Percentiles rank a stretch among this genome's conserved stretches.
Evolutionary conservation across 108 stramenopile species (phyloP).

Genomic region (Seminavis robusta): DNA sequence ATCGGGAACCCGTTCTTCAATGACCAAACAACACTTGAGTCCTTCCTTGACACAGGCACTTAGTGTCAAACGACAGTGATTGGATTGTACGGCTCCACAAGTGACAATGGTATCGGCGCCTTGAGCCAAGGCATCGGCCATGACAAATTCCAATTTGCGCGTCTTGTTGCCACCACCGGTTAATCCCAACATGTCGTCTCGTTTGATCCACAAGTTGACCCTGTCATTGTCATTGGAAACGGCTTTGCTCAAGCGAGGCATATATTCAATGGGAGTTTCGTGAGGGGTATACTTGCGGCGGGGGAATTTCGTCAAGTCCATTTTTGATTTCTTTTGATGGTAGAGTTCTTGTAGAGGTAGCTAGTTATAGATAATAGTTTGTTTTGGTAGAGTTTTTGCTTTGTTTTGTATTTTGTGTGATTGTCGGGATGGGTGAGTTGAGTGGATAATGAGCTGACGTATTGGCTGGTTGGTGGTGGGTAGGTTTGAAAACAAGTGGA

Average conservation of each 20-base stretch:
- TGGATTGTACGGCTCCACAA: constrained; percentile 34
- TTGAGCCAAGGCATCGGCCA: constrained; percentile 25
- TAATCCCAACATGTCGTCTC: constrained; percentile 26
- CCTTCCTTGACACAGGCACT: constrained; percentile 23
- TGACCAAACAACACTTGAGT: constrained; percentile 21
- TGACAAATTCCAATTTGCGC: constrained; percentile 29
- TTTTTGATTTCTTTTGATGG: no score
- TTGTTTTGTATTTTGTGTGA: no score
- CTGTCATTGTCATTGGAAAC: constrained; percentile 11
- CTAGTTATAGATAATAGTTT: no score
- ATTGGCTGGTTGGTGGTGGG: no score
- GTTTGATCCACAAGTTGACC: constrained; percentile 29
- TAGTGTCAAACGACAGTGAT: constrained; percentile 35
- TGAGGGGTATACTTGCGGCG: constrained; percentile 12
- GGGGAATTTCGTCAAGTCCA: constrained; percentile 18
- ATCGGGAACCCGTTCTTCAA: constrained; percentile 36
- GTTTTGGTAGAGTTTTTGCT: no score
- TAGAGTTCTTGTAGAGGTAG: no score
- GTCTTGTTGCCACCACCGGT: constrained; percentile 36
- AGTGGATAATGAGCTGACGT: no score
- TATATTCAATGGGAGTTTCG: constrained; percentile 20
- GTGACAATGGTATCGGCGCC: constrained; percentile 35
- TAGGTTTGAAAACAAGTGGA: no score
- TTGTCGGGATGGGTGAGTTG: no score
- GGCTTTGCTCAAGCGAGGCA: constrained; percentile 15